Evolutionary conservation across 305 asterid genomes (phyloP).

Genomic region (Nicotiana rustica): DNA sequence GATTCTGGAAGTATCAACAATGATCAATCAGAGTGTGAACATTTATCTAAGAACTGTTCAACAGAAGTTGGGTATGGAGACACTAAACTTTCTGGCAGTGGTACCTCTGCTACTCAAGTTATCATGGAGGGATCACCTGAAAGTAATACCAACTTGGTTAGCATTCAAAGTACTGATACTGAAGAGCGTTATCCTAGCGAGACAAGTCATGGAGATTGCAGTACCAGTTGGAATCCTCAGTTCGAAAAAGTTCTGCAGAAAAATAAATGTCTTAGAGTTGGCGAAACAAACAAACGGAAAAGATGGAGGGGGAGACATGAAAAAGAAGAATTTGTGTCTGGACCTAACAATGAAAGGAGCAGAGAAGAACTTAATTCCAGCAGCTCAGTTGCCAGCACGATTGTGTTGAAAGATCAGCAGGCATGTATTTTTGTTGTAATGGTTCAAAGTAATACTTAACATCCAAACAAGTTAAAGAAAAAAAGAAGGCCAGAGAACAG

Average conservation of each 20-base stretch:
- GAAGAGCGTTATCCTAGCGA: constrained; percentile 72
- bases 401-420: constrained; percentile 44
- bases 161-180: constrained; percentile 55
- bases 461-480: background rate
- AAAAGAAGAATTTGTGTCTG: constrained; percentile 54
- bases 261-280: constrained; percentile 60
- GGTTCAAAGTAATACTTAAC: background rate
- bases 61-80: constrained; percentile 43
- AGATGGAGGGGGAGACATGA: constrained; percentile 94
- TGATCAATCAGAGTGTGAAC: constrained; percentile 57
- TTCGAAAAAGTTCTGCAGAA: constrained; percentile 60
- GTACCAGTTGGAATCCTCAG: constrained; percentile 74
- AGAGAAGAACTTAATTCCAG: constrained; percentile 54
- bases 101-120: constrained; percentile 53
- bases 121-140: constrained; percentile 55
- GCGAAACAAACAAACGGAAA: constrained; percentile 88
- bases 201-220: constrained; percentile 69
- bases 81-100: constrained; percentile 57
- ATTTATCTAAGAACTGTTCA: constrained; percentile 57
- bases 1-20: constrained; percentile 45
- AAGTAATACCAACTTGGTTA: constrained; percentile 49
- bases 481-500: background rate
- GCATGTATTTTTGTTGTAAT: constrained; percentile 33
- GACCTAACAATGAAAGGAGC: constrained; percentile 53
- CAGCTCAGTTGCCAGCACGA: constrained; percentile 43